Base-by-base conservation (phyloP, 83 land plant species). In the Diphasiastrum complanatum region DNA sequence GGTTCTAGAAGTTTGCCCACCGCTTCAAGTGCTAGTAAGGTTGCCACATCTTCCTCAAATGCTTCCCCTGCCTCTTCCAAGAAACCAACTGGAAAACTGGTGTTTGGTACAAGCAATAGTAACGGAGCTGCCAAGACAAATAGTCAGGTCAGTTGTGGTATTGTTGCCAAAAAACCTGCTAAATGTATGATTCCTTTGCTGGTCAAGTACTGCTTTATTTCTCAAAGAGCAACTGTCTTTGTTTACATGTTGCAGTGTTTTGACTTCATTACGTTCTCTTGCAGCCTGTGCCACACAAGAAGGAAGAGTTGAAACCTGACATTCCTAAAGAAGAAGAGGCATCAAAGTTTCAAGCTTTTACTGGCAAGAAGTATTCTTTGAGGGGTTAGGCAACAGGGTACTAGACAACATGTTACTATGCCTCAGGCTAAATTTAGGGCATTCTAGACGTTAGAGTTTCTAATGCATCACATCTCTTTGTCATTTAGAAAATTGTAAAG, bases 341-440 rank as follows among this genome's bases (percentile, higher is more conserved):
- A 20, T 79, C 93, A 0, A 84, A 87, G 52, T 91, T 91, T 51
- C 84, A 87, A 71, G 80, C 97, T 24, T 91, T 91, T 61, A 66
- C 79, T 10, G 95, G 97, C 55, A 91, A 78, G 64, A 84, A 78
- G 71, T 87, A 86, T 63, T 87, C 89, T 1, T 63, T 90, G 69
- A 86, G 61, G 68, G 93, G 83, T 49, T 86, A 28, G 33, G n/a
- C n/a, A n/a, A n/a, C n/a, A n/a, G n/a, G n/a, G n/a, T 6, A 8
- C 43, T n/a, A n/a, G n/a, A n/a, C n/a, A n/a, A n/a, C n/a, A n/a
- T n/a, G n/a, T n/a, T n/a, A n/a, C n/a, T n/a, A n/a, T n/a, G n/a
- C n/a, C n/a, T n/a, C n/a, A n/a, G n/a, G n/a, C n/a, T n/a, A n/a
- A n/a, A n/a, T n/a, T n/a, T n/a, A n/a, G n/a, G n/a, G n/a, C n/a